Conservation (phyloP, 352 stramenopile genomes). For the Aphanomyces stellatus region DNA sequence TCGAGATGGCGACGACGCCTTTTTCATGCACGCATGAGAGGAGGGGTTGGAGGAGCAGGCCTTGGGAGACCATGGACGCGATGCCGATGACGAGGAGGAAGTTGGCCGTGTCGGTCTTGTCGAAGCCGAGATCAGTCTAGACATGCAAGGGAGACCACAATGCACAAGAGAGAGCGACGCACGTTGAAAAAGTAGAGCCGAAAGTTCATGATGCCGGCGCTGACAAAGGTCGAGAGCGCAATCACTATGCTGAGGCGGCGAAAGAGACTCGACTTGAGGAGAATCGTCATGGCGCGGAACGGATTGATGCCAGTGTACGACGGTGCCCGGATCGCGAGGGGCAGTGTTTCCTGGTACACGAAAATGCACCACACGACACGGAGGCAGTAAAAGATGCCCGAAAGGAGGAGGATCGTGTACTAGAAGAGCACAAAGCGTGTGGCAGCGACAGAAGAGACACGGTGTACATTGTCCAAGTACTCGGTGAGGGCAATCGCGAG, state of each 20-base stretch:
- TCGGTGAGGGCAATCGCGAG: constrained; percentile 38
- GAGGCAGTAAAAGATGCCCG: constrained; percentile 35
- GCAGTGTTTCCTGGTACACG: constrained; percentile 51
- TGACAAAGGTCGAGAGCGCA: constrained; percentile 55
- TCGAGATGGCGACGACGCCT: constrained; percentile 52
- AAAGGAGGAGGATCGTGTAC: constrained; percentile 41
- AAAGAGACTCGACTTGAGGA: constrained; percentile 54
- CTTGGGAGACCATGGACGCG: constrained; percentile 45
- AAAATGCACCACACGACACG: constrained; percentile 48
- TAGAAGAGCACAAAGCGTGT: constrained; percentile 15
- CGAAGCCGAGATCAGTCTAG: constrained; percentile 53
- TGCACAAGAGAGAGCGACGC: background rate
- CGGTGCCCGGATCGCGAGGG: constrained; percentile 26
- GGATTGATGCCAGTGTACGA: constrained; percentile 39
- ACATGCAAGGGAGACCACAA: constrained; percentile 3
- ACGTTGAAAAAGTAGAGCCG: constrained; percentile 69
- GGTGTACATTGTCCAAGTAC: constrained; percentile 40
- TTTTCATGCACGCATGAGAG: constrained; percentile 50
- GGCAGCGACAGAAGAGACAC: background rate
- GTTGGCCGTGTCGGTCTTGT: constrained; percentile 50
- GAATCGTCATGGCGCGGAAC: constrained; percentile 50
- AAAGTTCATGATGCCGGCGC: constrained; percentile 48
- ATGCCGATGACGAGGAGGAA: constrained; percentile 54
- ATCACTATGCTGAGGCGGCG: constrained; percentile 55
- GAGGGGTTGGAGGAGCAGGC: constrained; percentile 48